Base-by-base conservation (phyloP, 169 alveolate species). In the Blepharisma undulans region DNA sequence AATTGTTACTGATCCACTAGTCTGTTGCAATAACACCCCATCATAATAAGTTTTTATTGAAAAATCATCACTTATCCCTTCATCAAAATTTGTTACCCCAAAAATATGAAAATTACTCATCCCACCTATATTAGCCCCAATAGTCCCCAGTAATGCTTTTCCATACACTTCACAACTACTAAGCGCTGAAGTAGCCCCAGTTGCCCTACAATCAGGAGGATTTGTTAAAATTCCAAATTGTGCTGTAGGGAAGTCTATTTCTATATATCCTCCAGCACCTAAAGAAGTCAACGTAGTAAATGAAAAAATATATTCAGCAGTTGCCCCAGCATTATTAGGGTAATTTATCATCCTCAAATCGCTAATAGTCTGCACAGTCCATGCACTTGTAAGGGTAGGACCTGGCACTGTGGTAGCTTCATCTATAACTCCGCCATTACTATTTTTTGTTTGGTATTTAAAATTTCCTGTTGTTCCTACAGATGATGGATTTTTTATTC, bases 251-350 rank as follows among this genome's bases (percentile, higher is more conserved):
- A 78, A 78, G 16, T 78, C 77, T 18, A 82, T 82, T 33, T 82
- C 21, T 10, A 82, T 36, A 12, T 8, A 18, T 12, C 76, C 30
- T 6, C 89, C 89, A 4, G 77, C 89, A 7, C 89, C 84, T 10
- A 60, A 16, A 7, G 7, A n/a, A 32, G 6, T 7, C 7, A 19
- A 32, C 0, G 78, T 59, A 4, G 34, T 82, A 82, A 82, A 60
- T 14, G 72, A 34, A 82, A 82, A 82, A 10, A 10, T 22, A 60
- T 82, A 82, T 10, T n/a, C 89, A 21, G 89, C 89, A 21, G 89
- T 36, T n/a, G 89, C 89, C 32, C 36, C 36, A 60, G 89, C 74
- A 82, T 82, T 82, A 60, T 77, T 82, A 2, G 89, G 89, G 21
- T 16, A n/a, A 36, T 32, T 30, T 22, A 34, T 36, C 10, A 82